Conservation (phyloP, 1,284 basidiomycete genomes). For the Vanrija humicola region DNA sequence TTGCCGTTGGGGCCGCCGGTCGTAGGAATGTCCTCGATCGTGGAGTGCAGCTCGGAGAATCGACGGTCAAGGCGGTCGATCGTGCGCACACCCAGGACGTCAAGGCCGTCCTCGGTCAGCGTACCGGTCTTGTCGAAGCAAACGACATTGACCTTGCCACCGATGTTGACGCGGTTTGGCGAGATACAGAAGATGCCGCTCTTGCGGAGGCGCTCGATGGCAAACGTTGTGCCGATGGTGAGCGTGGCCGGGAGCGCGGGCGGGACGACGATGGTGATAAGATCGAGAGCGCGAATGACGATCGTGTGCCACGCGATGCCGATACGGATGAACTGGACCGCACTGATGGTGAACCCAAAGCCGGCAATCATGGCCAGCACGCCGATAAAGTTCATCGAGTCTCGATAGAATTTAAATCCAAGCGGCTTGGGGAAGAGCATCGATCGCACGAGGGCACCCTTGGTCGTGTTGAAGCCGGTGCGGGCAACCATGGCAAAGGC, state of each 20-base stretch:
- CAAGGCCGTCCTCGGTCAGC: conserved; percentile 94
- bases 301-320: conserved; percentile 89
- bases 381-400: conserved; percentile 93
- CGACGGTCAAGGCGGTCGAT: conserved; percentile 66
- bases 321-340: conserved; percentile 85
- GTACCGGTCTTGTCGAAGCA: conserved; percentile 99
- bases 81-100: conserved; percentile 86
- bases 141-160: conserved; percentile 94
- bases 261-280: conserved; percentile 98
- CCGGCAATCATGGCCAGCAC: conserved; percentile 85
- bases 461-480: conserved; percentile 96
- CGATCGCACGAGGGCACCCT: conserved; percentile 89
- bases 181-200: conserved; percentile 94
- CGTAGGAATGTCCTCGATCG: conserved; percentile 78
- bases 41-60: conserved; percentile 87
- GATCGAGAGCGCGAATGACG: conserved; percentile 82
- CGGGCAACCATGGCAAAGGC: conserved; percentile 87
- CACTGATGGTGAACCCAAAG: conserved; percentile 81
- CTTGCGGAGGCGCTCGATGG: conserved; percentile 82
- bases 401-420: conserved; percentile 95
- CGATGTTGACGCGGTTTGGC: conserved; percentile 92
- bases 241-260: conserved; percentile 96
- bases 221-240: conserved; percentile 96
- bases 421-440: conserved; percentile 99
- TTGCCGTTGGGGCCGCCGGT: conserved; percentile 59